Base-by-base conservation (phyloP, 176 grass and related monocot species). In the Alopecurus myosuroides region DNA sequence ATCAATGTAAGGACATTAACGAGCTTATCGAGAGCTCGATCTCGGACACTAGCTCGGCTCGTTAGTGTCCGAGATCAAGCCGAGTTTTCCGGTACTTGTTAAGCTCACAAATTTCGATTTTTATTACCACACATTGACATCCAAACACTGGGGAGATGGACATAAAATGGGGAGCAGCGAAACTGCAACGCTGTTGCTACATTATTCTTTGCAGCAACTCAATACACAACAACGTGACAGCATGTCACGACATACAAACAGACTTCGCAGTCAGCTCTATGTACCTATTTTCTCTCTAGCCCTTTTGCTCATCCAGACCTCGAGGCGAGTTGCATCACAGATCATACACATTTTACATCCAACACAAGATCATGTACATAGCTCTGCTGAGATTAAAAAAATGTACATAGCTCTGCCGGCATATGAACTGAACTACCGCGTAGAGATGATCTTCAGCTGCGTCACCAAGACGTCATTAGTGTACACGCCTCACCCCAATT, bases 361-460 rank as follows among this genome's bases (percentile, higher is more conserved):
- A 44, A 26, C 31, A 74, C 33, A 14, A 42, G 11, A 78, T 35
- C 53, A 82, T 49, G 66, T 82, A 86, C 74, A 66, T 18, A 74
- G 25, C 74, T 79, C 29, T 29, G 45, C 28, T 25, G 80, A 34
- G 61, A 34, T 64, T 63, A 63, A 18, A 34, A 7, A 34, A 7
- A 82, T 58, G 66, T 81, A 86, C 65, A 56, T 18, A 57, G 25
- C 74, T 74, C 29, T 36, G 65, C 45, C 15, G 74, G 53, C 74
- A 79, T 26, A 9, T 39, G 23, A 41, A 49, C 66, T 19, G 7
- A 23, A 66, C 28, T n/a, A 46, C 76, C 39, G 22, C 34, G 17
- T n/a, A 60, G 22, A 34, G 39, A 36, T 70, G 50, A 35, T 30
- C 56, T 67, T 80, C 42, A 23, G 74, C 29, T 52, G 56, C 79